phyloP scores from a whole-genome alignment of 108 stramenopile genomes.

The Skeletonema costatum region DNA sequence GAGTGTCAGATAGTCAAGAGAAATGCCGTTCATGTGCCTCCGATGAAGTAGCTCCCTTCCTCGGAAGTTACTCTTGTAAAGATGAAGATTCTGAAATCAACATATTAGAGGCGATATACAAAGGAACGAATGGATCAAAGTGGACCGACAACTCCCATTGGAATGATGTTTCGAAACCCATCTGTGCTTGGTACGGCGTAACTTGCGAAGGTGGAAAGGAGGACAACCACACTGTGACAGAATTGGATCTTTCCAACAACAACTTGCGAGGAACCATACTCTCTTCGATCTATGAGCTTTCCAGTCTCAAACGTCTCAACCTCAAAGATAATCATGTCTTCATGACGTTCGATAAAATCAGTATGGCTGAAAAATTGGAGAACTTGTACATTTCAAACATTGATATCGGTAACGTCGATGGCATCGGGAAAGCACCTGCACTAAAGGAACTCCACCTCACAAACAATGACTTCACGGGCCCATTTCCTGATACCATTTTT shows the following conservation, averaged over 20 bases:
- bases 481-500: slow-evolving; percentile 60
- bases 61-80: slow-evolving; percentile 43
- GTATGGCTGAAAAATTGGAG: slow-evolving; percentile 55
- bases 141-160: slow-evolving; percentile 42
- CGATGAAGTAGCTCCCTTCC: slow-evolving; percentile 27
- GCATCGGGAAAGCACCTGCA: slow-evolving; percentile 50
- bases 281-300: slow-evolving; percentile 54
- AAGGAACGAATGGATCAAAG: slow-evolving; percentile 17
- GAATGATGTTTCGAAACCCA: slow-evolving; percentile 53
- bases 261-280: slow-evolving; percentile 60
- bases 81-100: slow-evolving; percentile 14
- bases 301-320: slow-evolving; percentile 38
- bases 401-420: slow-evolving; percentile 44
- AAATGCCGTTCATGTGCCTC: slow-evolving; percentile 40
- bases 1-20: slow-evolving; percentile 11
- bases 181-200: slow-evolving; percentile 69
- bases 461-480: slow-evolving; percentile 42
- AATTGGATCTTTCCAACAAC: slow-evolving; percentile 37
- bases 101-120: slow-evolving; percentile 34
- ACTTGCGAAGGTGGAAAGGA: slow-evolving; percentile 52
- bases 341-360: slow-evolving; percentile 53
- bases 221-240: slow-evolving; percentile 51
- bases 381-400: slow-evolving; percentile 49
- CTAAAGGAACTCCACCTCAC: slow-evolving; percentile 57
- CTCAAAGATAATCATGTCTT: slow-evolving; percentile 45